Percentiles rank a stretch among this genome's conserved stretches.
Evolutionary conservation across 2,329 filamentous ascomycete species (phyloP).

Genomic region (Nemania serpens): DNA sequence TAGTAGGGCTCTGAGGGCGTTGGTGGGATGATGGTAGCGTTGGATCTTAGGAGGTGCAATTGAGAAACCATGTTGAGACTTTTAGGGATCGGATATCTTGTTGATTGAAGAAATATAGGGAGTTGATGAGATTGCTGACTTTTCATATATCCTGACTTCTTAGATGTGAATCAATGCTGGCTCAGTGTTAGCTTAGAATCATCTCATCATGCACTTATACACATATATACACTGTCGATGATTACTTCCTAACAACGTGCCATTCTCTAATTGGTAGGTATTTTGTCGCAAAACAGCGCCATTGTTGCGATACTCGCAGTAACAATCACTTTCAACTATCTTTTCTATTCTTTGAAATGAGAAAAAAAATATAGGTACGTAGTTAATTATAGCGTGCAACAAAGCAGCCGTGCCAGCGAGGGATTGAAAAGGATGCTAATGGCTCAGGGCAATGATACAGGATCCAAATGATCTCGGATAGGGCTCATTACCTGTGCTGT

Average conservation of each 20-base stretch:
- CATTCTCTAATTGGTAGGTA: too few relatives aligned
- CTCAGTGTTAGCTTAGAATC: too few relatives aligned
- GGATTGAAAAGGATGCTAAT: neutral
- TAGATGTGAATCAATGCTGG: too few relatives aligned
- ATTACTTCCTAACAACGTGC: neutral
- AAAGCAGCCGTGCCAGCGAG: neutral
- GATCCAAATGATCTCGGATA: too few relatives aligned
- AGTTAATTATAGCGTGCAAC: neutral
- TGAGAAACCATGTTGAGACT: slow-evolving; percentile 7
- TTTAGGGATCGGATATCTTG: neutral
- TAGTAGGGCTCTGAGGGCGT: neutral
- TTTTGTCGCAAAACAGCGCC: neutral
- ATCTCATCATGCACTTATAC: too few relatives aligned
- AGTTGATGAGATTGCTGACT: neutral
- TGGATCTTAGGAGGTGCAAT: slow-evolving; percentile 4
- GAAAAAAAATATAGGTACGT: too few relatives aligned
- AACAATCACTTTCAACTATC: neutral
- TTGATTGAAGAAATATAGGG: neutral
- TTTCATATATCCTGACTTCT: neutral
- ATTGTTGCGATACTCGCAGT: neutral
- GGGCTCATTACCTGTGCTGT: too few relatives aligned
- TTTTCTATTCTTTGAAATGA: neutral
- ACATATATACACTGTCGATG: too few relatives aligned
- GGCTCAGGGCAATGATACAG: too few relatives aligned
- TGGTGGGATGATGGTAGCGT: neutral